phyloP scores from a whole-genome alignment of 2,329 filamentous ascomycete genomes.

The Nemania diffusa region DNA sequence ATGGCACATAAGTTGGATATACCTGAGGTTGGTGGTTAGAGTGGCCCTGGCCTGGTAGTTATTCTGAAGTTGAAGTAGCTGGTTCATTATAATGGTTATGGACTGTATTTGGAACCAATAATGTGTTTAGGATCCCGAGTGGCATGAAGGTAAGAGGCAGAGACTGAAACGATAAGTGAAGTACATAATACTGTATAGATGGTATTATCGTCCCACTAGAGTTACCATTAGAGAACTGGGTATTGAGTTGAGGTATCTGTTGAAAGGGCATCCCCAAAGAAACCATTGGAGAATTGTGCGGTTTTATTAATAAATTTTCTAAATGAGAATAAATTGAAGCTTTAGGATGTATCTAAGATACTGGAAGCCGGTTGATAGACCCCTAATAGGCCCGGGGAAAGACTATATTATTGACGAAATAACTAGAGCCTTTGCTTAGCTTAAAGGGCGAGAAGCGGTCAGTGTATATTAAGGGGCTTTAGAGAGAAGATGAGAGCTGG shows the following conservation, averaged over 20 bases:
- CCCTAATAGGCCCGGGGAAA: too few relatives aligned
- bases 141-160: conserved; percentile 2
- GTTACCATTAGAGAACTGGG: not conserved
- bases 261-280: not conserved
- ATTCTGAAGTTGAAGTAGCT: not conserved
- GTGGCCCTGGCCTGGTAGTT: not conserved
- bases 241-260: not conserved
- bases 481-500: conserved; percentile 14
- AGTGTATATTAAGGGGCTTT: conserved; percentile 16
- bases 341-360: not conserved
- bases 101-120: not conserved
- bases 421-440: too few relatives aligned
- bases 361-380: not conserved
- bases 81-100: not conserved
- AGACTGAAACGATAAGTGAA: conserved; percentile 13
- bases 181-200: not conserved
- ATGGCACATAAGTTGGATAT: not conserved
- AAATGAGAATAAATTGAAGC: too few relatives aligned
- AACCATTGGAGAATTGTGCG: not conserved
- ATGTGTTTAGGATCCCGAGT: conserved; percentile 11
- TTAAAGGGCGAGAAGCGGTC: conserved; percentile 2
- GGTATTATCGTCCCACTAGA: not conserved
- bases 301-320: not conserved
- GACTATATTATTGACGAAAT: too few relatives aligned
- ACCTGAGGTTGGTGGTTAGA: not conserved